Conservation (phyloP, 2,329 filamentous ascomycete genomes). For the Aspergillus fijiensis region DNA sequence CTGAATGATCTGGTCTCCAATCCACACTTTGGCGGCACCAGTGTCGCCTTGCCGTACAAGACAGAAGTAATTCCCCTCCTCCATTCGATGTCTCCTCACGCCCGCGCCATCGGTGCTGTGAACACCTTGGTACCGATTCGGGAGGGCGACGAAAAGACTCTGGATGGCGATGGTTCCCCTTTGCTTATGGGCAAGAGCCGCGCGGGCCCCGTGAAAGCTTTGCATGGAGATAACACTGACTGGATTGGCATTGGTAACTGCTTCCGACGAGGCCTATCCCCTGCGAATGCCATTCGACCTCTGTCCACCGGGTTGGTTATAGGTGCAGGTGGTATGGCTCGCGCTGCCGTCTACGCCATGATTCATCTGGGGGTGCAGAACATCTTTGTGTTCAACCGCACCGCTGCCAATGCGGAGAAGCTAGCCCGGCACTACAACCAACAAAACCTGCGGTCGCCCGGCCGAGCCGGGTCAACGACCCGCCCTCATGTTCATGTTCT, state of each 20-base stretch:
- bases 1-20: conserved; percentile 65
- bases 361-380: conserved; percentile 40
- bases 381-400: conserved; percentile 41
- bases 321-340: conserved; percentile 56
- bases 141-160: conserved; percentile 53
- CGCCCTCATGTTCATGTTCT: conserved; percentile 31
- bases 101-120: conserved; percentile 71
- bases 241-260: conserved; percentile 78
- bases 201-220: conserved; percentile 64
- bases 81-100: conserved; percentile 68
- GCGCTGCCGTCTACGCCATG: conserved; percentile 43
- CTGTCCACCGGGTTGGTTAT: conserved; percentile 59
- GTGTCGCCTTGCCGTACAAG: conserved; percentile 72
- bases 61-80: conserved; percentile 66
- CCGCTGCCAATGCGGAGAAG: conserved; percentile 35
- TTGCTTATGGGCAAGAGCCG: conserved; percentile 60
- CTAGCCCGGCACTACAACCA: conserved; percentile 39
- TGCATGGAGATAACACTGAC: conserved; percentile 79
- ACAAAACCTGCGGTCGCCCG: conserved; percentile 26
- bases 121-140: conserved; percentile 75
- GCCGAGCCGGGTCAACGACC: conserved; percentile 16
- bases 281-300: conserved; percentile 64
- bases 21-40: conserved; percentile 68
- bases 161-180: conserved; percentile 57
- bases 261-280: conserved; percentile 69